These are phyloP conservation scores for Tricholomella constricta DNA, from an alignment of 768 basidiomycete species.

Conservation along the genomic window DNA sequence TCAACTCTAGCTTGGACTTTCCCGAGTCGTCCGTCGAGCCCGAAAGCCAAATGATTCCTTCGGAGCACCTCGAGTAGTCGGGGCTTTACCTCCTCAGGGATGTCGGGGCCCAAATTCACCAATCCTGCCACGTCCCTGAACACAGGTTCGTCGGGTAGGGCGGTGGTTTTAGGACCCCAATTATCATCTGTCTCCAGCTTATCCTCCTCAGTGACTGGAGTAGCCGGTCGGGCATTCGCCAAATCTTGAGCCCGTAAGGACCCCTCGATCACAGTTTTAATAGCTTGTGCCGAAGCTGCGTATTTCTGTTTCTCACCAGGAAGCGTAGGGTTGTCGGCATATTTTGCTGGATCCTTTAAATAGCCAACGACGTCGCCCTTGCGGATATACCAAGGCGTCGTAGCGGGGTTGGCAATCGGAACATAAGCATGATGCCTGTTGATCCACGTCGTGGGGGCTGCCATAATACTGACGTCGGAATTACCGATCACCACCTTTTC, in stretches of 20 bases:
- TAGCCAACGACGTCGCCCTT: slow-evolving; percentile 9
- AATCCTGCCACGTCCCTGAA: background rate
- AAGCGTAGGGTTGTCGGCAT: background rate
- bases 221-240: background rate
- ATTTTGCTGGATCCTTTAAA: background rate
- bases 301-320: background rate
- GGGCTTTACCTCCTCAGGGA: too few species aligned
- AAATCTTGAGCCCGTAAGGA: background rate
- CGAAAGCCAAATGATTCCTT: background rate
- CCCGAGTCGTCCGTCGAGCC: background rate
- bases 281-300: background rate
- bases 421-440: background rate
- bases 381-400: slow-evolving; percentile 6
- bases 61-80: too few species aligned
- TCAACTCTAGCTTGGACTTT: slow-evolving; percentile 23
- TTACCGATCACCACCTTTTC: too few species aligned
- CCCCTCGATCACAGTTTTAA: background rate
- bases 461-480: background rate
- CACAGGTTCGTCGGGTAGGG: slow-evolving; percentile 16
- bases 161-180: too few species aligned
- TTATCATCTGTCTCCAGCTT: slow-evolving; percentile 19
- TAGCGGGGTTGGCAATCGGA: slow-evolving; percentile 11
- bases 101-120: too few species aligned
- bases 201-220: slow-evolving; percentile 15
- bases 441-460: slow-evolving; percentile 12